phyloP scores from a whole-genome alignment of 441 rosid genomes.

The Rhodomyrtus psidioides region DNA sequence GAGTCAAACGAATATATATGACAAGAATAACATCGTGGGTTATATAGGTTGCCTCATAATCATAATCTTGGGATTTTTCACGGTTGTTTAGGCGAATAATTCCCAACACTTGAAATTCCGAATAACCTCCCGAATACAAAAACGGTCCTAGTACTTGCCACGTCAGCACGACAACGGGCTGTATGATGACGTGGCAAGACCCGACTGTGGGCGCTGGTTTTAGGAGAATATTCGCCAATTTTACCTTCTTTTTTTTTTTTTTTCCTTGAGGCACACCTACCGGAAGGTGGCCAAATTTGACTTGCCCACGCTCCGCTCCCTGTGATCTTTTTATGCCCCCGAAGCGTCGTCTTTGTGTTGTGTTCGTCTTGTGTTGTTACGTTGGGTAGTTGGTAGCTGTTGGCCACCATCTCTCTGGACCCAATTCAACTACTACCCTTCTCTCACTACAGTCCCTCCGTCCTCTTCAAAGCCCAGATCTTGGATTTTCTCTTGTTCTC shows the following conservation, averaged over 20 bases:
- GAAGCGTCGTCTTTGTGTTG: neutral
- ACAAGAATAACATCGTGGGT: no score
- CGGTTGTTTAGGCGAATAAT: no score
- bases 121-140: no score
- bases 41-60: no score
- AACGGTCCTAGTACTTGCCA: no score
- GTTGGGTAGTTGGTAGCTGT: neutral
- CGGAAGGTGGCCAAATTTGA: conserved; percentile 19
- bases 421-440: neutral
- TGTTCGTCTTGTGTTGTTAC: neutral
- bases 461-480: conserved; percentile 5
- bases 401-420: neutral
- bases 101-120: no score
- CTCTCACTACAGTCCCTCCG: neutral
- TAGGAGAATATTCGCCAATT: no score
- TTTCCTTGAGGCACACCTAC: neutral
- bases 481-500: neutral
- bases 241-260: fast-evolving
- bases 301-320: neutral
- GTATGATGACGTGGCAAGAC: neutral
- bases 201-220: neutral
- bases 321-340: neutral
- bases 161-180: no score
- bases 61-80: no score
- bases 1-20: no score